Percentiles rank a stretch among this genome's conserved stretches.
Conservation (phyloP, 495 filamentous ascomycete species). For the Trichoderma virens region DNA sequence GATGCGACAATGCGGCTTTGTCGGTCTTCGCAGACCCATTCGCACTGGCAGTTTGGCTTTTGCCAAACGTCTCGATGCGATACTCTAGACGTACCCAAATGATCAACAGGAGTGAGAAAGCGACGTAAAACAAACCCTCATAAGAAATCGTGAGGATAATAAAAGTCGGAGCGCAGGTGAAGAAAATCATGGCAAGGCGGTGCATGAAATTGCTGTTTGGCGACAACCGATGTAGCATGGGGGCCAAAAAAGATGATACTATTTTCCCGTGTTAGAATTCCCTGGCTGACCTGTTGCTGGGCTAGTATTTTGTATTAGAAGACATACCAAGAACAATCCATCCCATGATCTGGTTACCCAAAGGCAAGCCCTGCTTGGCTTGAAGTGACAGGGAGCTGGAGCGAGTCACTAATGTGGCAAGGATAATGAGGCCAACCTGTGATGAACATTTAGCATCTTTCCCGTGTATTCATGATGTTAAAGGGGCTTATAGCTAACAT, state of each 20-base stretch:
- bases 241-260: constrained; percentile 72
- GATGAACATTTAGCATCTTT: not conserved
- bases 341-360: constrained; percentile 81
- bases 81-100: constrained; percentile 91
- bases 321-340: constrained; percentile 74
- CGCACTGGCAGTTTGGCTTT: constrained; percentile 14
- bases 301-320: too few relatives aligned
- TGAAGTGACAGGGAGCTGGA: constrained; percentile 77
- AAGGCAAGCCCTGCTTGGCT: constrained; percentile 77
- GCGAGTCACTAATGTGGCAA: constrained; percentile 78
- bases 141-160: constrained; percentile 97
- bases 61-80: constrained; percentile 52
- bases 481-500: not conserved
- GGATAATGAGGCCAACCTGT: constrained; percentile 64
- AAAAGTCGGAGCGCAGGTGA: constrained; percentile 89
- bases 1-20: constrained; percentile 40
- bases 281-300: not conserved
- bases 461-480: not conserved
- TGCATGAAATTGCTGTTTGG: constrained; percentile 88
- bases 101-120: constrained; percentile 74
- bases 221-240: constrained; percentile 70
- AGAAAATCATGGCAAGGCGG: constrained; percentile 79
- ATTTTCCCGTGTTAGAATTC: constrained; percentile 15
- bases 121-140: constrained; percentile 93
- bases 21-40: not conserved